Conservation (phyloP, 1,139 yeast genomes). For the Sugiyamaella grinbergsii region DNA sequence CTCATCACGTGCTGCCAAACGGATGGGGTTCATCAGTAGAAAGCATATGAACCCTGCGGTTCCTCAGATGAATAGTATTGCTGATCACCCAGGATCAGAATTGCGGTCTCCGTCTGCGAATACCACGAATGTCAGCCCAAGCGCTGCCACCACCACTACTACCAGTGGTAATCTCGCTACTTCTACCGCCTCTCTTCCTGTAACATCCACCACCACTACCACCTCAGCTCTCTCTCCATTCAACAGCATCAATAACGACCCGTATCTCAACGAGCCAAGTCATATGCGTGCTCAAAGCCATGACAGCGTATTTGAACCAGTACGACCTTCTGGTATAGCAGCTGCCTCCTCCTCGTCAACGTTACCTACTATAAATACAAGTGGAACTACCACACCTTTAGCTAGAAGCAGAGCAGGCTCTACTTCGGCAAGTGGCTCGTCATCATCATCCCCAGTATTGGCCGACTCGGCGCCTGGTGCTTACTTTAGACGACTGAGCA, state of each 20-base stretch:
- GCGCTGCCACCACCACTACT: too few relatives aligned
- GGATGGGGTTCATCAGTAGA: constrained; percentile 40
- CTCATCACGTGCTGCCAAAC: constrained; percentile 52
- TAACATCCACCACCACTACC: too few relatives aligned
- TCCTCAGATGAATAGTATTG: not conserved
- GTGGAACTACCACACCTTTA: constrained; percentile 1
- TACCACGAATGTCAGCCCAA: too few relatives aligned
- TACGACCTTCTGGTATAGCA: not conserved
- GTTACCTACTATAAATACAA: not conserved
- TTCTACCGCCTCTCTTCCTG: constrained; percentile 4
- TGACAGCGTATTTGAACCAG: constrained; percentile 18
- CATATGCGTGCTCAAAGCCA: constrained; percentile 21
- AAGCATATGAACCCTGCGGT: constrained; percentile 16
- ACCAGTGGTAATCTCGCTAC: constrained; percentile 1
- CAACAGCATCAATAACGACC: constrained; percentile 13
- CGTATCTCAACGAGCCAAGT: not conserved
- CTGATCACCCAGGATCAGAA: not conserved
- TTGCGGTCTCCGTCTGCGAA: too few relatives aligned
- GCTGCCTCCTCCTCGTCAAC: not conserved
- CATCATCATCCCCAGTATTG: constrained; percentile 31
- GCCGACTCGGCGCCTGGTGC: constrained; percentile 49
- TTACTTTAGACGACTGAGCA: constrained; percentile 69
- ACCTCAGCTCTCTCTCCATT: constrained; percentile 1
- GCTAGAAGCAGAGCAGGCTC: constrained; percentile 18
- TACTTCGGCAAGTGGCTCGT: constrained; percentile 10